Percentiles rank a stretch among this genome's conserved stretches.
These are phyloP conservation scores for Striga hermonthica DNA, from an alignment of 305 asterid species.

Conservation along the genomic window DNA sequence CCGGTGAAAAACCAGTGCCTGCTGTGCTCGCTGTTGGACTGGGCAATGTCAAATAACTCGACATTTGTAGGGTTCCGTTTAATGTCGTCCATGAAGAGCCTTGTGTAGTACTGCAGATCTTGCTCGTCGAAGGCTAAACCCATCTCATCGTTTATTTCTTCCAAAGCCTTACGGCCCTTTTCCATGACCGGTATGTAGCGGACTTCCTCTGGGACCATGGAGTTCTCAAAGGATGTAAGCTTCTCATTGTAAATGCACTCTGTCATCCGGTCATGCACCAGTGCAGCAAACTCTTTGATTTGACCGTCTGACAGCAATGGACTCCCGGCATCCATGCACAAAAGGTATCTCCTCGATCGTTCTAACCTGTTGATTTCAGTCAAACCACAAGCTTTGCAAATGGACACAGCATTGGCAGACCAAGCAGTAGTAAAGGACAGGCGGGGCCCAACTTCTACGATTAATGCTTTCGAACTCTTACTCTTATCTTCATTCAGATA, in stretches of 20 bases:
- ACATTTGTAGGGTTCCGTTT: slow-evolving; percentile 85
- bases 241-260: slow-evolving; percentile 71
- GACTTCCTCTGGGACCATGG: slow-evolving; percentile 69
- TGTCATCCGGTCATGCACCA: slow-evolving; percentile 94
- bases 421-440: slow-evolving; percentile 92
- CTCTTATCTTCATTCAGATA: slow-evolving; percentile 45
- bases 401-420: slow-evolving; percentile 94
- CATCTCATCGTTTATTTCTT: slow-evolving; percentile 80
- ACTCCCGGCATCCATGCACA: slow-evolving; percentile 51
- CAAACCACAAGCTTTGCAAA: slow-evolving; percentile 83
- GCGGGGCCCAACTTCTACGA: slow-evolving; percentile 93
- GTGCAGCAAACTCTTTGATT: slow-evolving; percentile 62
- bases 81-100: slow-evolving; percentile 77
- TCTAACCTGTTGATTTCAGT: slow-evolving; percentile 72
- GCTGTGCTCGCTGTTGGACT: slow-evolving; percentile 97
- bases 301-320: slow-evolving; percentile 50
- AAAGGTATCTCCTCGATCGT: slow-evolving; percentile 77
- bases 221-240: slow-evolving; percentile 71
- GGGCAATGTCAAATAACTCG: slow-evolving; percentile 91
- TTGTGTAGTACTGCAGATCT: slow-evolving; percentile 82
- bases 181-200: slow-evolving; percentile 79
- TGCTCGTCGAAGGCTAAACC: slow-evolving; percentile 98
- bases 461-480: slow-evolving; percentile 30
- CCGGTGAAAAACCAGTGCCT: slow-evolving; percentile 97
- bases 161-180: slow-evolving; percentile 79